Base-by-base conservation (phyloP, 192 early-diverging fungal genomes). In the Coemansia sp. region DNA sequence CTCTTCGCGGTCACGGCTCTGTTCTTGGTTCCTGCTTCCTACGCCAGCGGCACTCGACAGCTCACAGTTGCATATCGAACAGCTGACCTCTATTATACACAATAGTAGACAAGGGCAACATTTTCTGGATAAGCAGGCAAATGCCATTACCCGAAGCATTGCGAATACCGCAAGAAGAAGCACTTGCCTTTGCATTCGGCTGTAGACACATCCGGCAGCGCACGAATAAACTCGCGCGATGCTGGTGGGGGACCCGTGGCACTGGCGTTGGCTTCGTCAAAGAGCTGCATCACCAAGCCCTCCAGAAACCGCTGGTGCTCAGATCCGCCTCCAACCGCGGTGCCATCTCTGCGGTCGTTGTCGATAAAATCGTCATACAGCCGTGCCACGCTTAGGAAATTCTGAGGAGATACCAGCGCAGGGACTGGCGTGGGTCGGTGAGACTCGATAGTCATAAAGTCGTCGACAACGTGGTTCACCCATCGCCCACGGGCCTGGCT, bases 301-400 rank as follows among this genome's bases (percentile, higher is more conserved):
- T 79, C 76, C 0, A 79, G 67, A 32, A 79, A 73, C 60, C 58
- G 58, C 53, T 69, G 76, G 63, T 79, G 76, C 11, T 55, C 66
- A 2, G 76, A 59, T 18, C 53, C 61, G 17, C 18, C 32, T 10
- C 26, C 35, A 21, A 0, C 57, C 29, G 29, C 17, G 34, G 32
- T 34, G 2, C 33, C 18, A 8, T 39, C 24, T 7, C 57, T 12
- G 33, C 40, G 35, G 39, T 48, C 60, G 53, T 67, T 66, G 37
- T 60, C 64, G 32, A 64, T 62, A 35, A 70, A 72, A 43, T 79
- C 76, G 42, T 70, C 67, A 62, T 63, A 79, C 44, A 63, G 52
- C 1, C 76, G 61, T 0, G 76, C 76, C 1, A 79, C 70, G 41
- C 42, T 69, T 8, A 79, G 60, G 37, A 69, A 72, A 37, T 53